Evolutionary conservation across 768 basidiomycete genomes (phyloP).

Genomic region (Amanita rubescens): DNA sequence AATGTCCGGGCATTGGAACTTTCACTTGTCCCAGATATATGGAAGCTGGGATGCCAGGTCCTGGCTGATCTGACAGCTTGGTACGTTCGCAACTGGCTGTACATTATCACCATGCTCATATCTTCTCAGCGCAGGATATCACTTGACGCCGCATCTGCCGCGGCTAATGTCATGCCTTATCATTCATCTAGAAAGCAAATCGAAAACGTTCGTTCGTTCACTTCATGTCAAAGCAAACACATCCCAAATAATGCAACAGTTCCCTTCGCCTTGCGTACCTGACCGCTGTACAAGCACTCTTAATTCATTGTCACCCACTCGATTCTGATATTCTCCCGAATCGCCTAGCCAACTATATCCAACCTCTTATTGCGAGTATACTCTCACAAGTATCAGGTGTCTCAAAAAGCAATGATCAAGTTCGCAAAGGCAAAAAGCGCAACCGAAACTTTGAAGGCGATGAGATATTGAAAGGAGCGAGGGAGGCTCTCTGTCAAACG

Average conservation of each 20-base stretch:
- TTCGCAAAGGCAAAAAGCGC: conserved; percentile 60
- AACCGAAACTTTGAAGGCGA: conserved; percentile 68
- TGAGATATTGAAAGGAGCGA: conserved; percentile 51
- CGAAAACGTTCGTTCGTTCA: conserved; percentile 34
- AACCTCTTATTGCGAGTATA: conserved; percentile 42
- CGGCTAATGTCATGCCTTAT: conserved; percentile 45
- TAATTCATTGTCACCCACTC: conserved; percentile 35
- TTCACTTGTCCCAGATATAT: conserved; percentile 41
- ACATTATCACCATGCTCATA: not conserved
- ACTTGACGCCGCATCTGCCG: conserved; percentile 49
- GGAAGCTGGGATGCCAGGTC: conserved; percentile 46
- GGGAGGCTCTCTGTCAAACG: conserved; percentile 41
- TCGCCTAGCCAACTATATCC: conserved; percentile 46
- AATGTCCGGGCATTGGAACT: conserved; percentile 48
- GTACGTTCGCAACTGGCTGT: conserved; percentile 32
- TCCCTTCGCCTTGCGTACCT: conserved; percentile 36
- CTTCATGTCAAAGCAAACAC: not conserved
- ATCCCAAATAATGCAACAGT: conserved; percentile 16
- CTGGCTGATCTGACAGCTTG: conserved; percentile 33
- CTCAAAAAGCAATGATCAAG: conserved; percentile 15
- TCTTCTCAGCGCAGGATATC: conserved; percentile 38
- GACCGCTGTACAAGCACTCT: conserved; percentile 33
- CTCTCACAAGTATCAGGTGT: conserved; percentile 33
- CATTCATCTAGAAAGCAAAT: conserved; percentile 55
- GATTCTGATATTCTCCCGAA: conserved; percentile 43